Percentiles rank a stretch among this genome's conserved stretches.
These are phyloP conservation scores for Macrophomina pseudophaseolina DNA, from an alignment of 2,329 filamentous ascomycete species.

Conservation along the genomic window DNA sequence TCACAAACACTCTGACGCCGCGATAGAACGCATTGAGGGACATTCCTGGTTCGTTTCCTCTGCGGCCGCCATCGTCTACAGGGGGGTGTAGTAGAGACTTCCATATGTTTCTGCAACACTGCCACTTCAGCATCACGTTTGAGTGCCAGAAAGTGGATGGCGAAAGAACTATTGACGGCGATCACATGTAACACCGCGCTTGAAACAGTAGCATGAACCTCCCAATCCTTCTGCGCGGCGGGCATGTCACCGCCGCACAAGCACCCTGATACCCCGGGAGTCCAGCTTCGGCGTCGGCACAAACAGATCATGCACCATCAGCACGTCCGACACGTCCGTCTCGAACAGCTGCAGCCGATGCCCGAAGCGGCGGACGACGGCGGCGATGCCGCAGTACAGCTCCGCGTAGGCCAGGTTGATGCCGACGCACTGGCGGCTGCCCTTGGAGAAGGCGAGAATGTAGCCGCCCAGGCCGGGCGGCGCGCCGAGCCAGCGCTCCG, in stretches of 20 bases:
- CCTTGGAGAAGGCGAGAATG: constrained; percentile 39
- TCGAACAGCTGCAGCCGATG: constrained; percentile 32
- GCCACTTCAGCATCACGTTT: no score
- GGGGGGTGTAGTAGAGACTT: no score
- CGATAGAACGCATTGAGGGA: no score
- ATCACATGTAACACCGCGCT: no score
- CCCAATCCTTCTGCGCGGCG: neutral
- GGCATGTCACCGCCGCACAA: neutral
- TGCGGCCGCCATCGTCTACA: no score
- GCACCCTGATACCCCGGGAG: constrained; percentile 3
- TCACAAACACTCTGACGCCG: no score
- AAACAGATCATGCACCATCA: neutral
- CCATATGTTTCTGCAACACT: no score
- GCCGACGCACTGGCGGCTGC: constrained; percentile 39
- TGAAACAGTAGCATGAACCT: no score
- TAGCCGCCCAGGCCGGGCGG: constrained; percentile 34
- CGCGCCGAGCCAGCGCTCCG: constrained; percentile 39
- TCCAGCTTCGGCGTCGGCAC: neutral
- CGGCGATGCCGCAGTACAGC: neutral
- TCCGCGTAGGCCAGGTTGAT: constrained; percentile 33
- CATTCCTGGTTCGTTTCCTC: no score
- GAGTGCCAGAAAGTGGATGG: no score
- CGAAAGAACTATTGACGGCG: no score
- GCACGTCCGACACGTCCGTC: neutral
- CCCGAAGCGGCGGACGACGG: neutral